phyloP scores from a whole-genome alignment of 345 rosid species.

The Rhodamnia argentea region DNA sequence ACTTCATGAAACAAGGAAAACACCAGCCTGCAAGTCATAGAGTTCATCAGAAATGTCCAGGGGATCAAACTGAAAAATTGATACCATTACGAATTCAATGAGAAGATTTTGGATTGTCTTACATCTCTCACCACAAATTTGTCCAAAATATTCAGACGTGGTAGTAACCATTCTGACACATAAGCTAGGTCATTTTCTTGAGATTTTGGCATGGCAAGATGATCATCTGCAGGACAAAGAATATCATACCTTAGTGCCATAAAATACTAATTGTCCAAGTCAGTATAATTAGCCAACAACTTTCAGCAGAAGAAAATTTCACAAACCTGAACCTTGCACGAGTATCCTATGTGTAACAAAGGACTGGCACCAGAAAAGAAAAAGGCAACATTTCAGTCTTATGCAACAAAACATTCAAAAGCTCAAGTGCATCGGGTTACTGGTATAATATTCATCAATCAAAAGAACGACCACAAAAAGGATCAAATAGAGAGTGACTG shows the following conservation, averaged over 20 bases:
- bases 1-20: neutral
- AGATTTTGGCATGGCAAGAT: neutral
- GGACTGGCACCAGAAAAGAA: constrained; percentile 32
- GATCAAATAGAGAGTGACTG: neutral
- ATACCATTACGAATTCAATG: neutral
- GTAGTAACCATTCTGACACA: constrained; percentile 51
- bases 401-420: neutral
- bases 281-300: neutral
- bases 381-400: neutral
- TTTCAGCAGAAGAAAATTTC: neutral
- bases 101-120: constrained; percentile 6
- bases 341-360: constrained; percentile 62
- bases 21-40: constrained; percentile 8
- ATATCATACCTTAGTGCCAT: neutral
- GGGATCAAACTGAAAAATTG: neutral
- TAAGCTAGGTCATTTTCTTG: constrained; percentile 9
- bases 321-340: constrained; percentile 34
- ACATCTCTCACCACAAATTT: constrained; percentile 47
- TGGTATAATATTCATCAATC: neutral
- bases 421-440: neutral
- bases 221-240: constrained; percentile 26
- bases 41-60: neutral
- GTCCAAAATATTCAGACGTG: constrained; percentile 34
- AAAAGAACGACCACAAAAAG: neutral
- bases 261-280: neutral